Evolutionary conservation across 495 filamentous ascomycete species (phyloP).

Genomic region (Friedmanniomyces endolithicus): DNA sequence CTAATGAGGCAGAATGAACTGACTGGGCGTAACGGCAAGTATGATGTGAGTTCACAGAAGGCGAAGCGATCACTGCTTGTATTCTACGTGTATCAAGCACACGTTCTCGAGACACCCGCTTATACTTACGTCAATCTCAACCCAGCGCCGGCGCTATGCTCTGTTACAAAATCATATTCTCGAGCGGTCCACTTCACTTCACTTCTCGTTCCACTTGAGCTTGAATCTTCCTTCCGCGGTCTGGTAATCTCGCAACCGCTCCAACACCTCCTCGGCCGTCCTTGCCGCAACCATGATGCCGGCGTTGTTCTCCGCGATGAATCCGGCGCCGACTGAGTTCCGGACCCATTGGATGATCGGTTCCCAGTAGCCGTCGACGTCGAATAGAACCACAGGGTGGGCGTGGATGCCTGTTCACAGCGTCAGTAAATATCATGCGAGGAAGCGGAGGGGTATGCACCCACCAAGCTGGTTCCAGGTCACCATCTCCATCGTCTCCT

Average conservation of each 20-base stretch:
- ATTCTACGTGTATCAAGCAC: too few relatives aligned
- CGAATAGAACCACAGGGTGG: constrained; percentile 65
- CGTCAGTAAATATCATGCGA: too few relatives aligned
- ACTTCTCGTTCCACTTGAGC: constrained; percentile 65
- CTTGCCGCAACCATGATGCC: constrained; percentile 67
- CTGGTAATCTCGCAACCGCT: constrained; percentile 59
- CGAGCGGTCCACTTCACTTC: too few relatives aligned
- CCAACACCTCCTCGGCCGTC: constrained; percentile 57
- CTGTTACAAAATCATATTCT: too few relatives aligned
- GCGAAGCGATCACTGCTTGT: too few relatives aligned
- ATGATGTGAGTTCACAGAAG: too few relatives aligned
- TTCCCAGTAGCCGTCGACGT: constrained; percentile 85
- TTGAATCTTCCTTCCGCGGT: constrained; percentile 60
- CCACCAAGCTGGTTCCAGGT: constrained; percentile 92
- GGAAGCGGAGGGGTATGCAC: too few relatives aligned
- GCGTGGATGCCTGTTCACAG: constrained; percentile 49
- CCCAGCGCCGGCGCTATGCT: not conserved
- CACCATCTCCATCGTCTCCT: constrained; percentile 90
- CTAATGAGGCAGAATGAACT: too few relatives aligned
- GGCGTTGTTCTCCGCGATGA: constrained; percentile 54
- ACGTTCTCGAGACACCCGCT: too few relatives aligned
- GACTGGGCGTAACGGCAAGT: too few relatives aligned
- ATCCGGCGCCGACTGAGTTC: constrained; percentile 63
- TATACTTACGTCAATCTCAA: too few relatives aligned
- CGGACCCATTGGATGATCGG: constrained; percentile 72